phyloP scores from a whole-genome alignment of 225 moss, liverwort and hornwort genomes.

The Straminergon stramineum region DNA sequence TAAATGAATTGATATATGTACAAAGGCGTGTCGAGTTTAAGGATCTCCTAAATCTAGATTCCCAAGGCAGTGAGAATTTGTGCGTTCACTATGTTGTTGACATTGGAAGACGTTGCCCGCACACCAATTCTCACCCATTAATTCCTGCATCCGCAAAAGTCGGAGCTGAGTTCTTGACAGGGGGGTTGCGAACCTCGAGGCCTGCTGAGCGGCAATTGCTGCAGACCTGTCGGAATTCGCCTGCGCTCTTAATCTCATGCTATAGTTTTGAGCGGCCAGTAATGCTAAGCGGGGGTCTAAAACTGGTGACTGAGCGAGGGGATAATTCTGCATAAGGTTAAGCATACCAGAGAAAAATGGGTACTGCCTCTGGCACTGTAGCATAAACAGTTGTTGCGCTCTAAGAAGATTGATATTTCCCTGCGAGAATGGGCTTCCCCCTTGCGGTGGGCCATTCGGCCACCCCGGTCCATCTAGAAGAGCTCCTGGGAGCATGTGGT shows the following conservation, averaged over 20 bases:
- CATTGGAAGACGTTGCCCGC: background rate
- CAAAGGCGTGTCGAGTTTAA: background rate
- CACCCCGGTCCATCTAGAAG: background rate
- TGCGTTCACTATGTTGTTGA: background rate
- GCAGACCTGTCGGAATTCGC: background rate
- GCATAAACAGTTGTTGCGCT: background rate
- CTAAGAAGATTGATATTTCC: background rate
- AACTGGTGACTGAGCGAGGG: background rate
- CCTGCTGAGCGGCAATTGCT: background rate
- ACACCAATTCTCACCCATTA: background rate
- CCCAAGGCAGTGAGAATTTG: background rate
- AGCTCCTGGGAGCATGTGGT: background rate
- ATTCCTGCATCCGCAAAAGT: background rate
- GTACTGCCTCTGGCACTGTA: slow-evolving; percentile 6
- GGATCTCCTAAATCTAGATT: background rate
- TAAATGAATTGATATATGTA: background rate
- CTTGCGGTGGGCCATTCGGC: background rate
- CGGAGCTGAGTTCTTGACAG: background rate
- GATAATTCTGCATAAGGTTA: background rate
- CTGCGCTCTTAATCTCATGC: background rate
- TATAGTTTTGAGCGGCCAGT: background rate
- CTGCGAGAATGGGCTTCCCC: background rate
- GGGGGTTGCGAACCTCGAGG: background rate
- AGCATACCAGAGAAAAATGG: background rate
- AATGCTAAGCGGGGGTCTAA: background rate